phyloP scores from a whole-genome alignment of 129 eudicot genomes.

The carrot (Daucus carota) region DH1_v3.0 NC_030381.2:18919001-18919500 shows the following conservation, averaged over 20 bases:
- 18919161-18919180: background rate
- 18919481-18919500: background rate
- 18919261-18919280: constrained; percentile 76
- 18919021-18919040: background rate
- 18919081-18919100: background rate
- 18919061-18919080: background rate
- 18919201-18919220: constrained; percentile 36
- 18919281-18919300: background rate
- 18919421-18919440: no score
- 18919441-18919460: no score
- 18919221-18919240: constrained; percentile 80
- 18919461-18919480: no score
- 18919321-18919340: background rate
- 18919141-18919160: no score
- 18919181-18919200: background rate
- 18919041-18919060: background rate
- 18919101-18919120: background rate
- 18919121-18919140: no score
- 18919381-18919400: no score
- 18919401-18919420: no score
- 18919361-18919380: background rate
- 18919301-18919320: background rate
- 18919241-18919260: constrained; percentile 69
- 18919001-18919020: background rate
- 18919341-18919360: background rate